Evolutionary conservation across 768 basidiomycete species (phyloP), one percentile per base, ranked within the genome.

Genomic region (Leccinum disarticulatum): DNA sequence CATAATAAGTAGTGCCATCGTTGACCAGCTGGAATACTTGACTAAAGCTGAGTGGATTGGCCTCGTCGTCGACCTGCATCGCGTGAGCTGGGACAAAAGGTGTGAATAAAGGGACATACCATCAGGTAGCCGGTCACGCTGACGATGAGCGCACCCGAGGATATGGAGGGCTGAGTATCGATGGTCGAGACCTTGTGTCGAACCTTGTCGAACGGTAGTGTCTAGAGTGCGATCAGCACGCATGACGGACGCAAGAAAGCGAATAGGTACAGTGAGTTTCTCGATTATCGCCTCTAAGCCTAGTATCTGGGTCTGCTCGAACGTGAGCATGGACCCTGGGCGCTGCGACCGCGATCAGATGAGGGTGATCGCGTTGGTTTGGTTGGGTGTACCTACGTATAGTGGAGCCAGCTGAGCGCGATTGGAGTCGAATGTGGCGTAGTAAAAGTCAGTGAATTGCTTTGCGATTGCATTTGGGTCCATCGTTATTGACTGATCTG

Each of bases 1-100:
- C 90, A 71, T 87, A 98, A 80, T 89, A 95, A 64, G 84, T 84
- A 19, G 64, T 66, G 6, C 80, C 84, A 3, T 95, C 91, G 28
- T 84, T 87, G 55, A 91, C 81, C 59, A 99, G 85, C 65, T 96
- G 93, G 86, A 99, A 99, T 62, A 86, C 80, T 77, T 99, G 97
- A 64, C 87, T 91, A 80, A 92, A 99, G 68, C 85, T 87, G 58
- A 99, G 78, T n/a, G 92, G 86, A 65, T 91, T 90, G 58, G 75
- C 47, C 63, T 80, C 81, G 61, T 90, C 92, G 66, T 98, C 95
- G 64, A 98, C 86, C 92, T 93, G 64, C 35, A 55, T 53, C 49
- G 51, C 31, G 48, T 64, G 6, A 60, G 61, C 50, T 50, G 59
- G 19, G 51, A 3, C 41, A 54, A 35, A 30, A 47, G 31, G 54